Evolutionary conservation across 1,284 basidiomycete genomes (phyloP).

Genomic region (Ceratobasidium papillatum): DNA sequence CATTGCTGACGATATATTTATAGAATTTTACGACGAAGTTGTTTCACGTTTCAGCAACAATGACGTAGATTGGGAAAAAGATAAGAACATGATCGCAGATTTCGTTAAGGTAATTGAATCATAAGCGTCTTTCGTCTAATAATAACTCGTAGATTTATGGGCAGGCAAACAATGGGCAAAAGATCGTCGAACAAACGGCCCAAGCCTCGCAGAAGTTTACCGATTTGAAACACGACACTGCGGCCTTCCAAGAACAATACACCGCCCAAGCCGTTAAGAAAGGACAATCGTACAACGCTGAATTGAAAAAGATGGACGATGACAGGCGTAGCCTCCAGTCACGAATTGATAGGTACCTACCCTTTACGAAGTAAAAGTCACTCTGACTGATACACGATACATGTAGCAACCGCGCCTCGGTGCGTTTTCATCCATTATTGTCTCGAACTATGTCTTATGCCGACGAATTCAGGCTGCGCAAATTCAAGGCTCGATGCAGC

Average conservation of each 20-base stretch:
- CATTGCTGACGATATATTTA: not conserved
- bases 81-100: constrained; percentile 4
- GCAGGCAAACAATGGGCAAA: not conserved
- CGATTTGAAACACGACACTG: not conserved
- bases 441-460: not conserved
- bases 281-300: not conserved
- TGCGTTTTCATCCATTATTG: not conserved
- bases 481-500: not conserved
- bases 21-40: not conserved
- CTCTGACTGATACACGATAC: not conserved
- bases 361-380: not conserved
- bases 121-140: not conserved
- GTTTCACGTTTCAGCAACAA: not conserved
- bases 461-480: not conserved
- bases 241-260: not conserved
- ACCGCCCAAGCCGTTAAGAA: not conserved
- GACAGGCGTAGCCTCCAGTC: not conserved
- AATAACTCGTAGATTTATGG: not conserved
- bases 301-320: not conserved
- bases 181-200: not conserved
- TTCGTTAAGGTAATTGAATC: not conserved
- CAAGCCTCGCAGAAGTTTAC: not conserved
- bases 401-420: not conserved
- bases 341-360: not conserved
- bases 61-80: constrained; percentile 1